phyloP scores from a whole-genome alignment of 1,284 basidiomycete genomes.

The Xanthoconium separans region DNA sequence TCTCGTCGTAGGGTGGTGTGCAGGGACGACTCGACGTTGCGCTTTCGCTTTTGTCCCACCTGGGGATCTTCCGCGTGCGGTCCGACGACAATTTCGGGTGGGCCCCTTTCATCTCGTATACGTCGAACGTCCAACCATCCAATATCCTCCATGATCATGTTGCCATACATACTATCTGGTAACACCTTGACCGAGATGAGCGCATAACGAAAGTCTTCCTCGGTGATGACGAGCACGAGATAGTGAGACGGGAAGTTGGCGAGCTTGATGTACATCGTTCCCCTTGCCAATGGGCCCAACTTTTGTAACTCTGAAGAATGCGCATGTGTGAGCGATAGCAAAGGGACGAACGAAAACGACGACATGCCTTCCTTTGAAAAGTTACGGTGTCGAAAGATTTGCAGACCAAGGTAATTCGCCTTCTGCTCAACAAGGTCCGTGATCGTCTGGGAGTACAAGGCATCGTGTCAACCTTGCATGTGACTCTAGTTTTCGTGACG shows the following conservation, averaged over 20 bases:
- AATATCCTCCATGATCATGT: constrained; percentile 69
- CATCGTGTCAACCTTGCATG: neutral
- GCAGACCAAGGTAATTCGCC: constrained; percentile 70
- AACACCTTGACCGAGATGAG: constrained; percentile 61
- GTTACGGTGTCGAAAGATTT: constrained; percentile 67
- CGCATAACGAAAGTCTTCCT: constrained; percentile 74
- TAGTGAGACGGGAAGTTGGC: constrained; percentile 69
- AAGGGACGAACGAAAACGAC: neutral
- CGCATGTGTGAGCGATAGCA: neutral
- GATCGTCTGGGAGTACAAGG: constrained; percentile 54
- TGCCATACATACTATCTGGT: constrained; percentile 51
- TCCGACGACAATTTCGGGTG: constrained; percentile 10
- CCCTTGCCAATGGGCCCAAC: constrained; percentile 56
- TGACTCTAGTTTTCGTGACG: constrained; percentile 17
- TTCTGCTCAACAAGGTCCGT: constrained; percentile 73
- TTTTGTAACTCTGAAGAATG: constrained; percentile 53
- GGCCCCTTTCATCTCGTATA: constrained; percentile 48
- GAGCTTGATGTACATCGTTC: constrained; percentile 67
- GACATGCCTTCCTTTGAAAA: constrained; percentile 56
- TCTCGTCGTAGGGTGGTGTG: constrained; percentile 14
- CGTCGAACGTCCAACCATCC: constrained; percentile 72
- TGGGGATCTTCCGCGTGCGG: constrained; percentile 21
- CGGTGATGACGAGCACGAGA: constrained; percentile 74
- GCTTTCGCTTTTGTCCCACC: constrained; percentile 39
- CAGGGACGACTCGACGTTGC: constrained; percentile 19